Conservation (phyloP, 495 filamentous ascomycete genomes). For the Aspergillus incahuasiensis region DNA sequence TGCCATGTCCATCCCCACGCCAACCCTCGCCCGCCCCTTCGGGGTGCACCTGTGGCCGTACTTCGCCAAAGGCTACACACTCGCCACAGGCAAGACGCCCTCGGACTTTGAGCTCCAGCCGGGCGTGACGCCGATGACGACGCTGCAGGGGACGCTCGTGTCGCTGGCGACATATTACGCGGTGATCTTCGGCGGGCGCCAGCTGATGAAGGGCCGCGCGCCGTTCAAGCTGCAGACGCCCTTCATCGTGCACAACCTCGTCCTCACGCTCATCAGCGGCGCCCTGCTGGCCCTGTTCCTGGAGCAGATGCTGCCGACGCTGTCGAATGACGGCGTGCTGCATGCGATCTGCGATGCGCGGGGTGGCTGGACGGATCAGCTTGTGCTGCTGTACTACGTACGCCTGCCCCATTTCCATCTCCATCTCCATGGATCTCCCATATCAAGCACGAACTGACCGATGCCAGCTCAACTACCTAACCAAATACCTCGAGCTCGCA, state of each 20-base stretch:
- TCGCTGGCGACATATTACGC: slow-evolving; percentile 60
- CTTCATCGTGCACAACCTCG: slow-evolving; percentile 68
- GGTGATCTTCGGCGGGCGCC: slow-evolving; percentile 60
- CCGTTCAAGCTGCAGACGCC: slow-evolving; percentile 57
- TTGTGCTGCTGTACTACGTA: slow-evolving; percentile 67
- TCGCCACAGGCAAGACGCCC: slow-evolving; percentile 60
- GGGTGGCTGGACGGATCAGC: slow-evolving; percentile 61
- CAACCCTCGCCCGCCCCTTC: slow-evolving; percentile 86
- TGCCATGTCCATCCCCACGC: slow-evolving; percentile 67
- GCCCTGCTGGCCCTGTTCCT: slow-evolving; percentile 56
- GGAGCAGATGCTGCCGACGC: slow-evolving; percentile 60
- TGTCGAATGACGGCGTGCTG: slow-evolving; percentile 56
- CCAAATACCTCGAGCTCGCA: slow-evolving; percentile 65
- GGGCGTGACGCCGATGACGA: slow-evolving; percentile 57
- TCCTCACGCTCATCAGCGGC: slow-evolving; percentile 58
- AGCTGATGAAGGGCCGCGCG: slow-evolving; percentile 57
- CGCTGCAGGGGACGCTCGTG: slow-evolving; percentile 50
- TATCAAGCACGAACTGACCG: too few species aligned
- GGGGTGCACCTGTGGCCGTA: slow-evolving; percentile 89
- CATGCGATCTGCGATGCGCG: slow-evolving; percentile 58
- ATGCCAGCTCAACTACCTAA: slow-evolving; percentile 63
- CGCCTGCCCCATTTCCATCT: not conserved
- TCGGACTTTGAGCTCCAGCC: slow-evolving; percentile 56
- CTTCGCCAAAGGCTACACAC: slow-evolving; percentile 78
- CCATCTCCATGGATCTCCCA: too few species aligned